Conservation (phyloP, 2,329 filamentous ascomycete genomes). For the Cryphonectria parasitica region DNA sequence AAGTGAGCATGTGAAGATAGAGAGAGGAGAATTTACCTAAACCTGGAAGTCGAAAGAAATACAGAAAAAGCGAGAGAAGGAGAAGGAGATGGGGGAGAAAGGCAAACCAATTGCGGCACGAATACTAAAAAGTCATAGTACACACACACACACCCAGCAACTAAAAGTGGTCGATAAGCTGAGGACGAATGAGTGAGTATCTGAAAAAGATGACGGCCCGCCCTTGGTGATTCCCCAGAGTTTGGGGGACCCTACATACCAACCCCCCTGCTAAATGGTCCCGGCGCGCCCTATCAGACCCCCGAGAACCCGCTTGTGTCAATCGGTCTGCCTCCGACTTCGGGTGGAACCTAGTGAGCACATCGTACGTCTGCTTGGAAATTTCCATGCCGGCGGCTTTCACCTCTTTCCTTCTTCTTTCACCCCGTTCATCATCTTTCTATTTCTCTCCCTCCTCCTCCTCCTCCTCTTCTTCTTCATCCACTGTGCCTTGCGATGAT, state of each 20-base stretch:
- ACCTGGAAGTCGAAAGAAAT: no score
- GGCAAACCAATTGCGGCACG: no score
- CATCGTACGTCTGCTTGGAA: neutral
- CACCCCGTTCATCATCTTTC: neutral
- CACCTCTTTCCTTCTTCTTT: neutral
- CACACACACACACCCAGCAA: neutral
- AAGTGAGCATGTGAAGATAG: neutral
- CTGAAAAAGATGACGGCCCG: neutral
- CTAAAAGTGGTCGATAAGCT: neutral
- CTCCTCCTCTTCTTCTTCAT: no score
- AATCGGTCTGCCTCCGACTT: conserved; percentile 5
- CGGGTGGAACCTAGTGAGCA: conserved; percentile 2
- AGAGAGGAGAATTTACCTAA: no score
- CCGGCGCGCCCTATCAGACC: neutral
- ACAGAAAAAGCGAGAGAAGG: no score
- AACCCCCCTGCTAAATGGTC: neutral
- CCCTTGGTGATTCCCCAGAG: neutral
- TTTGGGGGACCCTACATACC: neutral
- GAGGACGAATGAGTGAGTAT: neutral
- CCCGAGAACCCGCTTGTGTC: neutral
- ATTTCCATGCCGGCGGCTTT: neutral
- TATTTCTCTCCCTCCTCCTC: no score
- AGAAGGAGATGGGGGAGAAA: no score
- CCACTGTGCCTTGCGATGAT: neutral
- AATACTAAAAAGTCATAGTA: neutral